Conservation (phyloP, 352 stramenopile genomes). For the Pythium pyrilobum region DNA sequence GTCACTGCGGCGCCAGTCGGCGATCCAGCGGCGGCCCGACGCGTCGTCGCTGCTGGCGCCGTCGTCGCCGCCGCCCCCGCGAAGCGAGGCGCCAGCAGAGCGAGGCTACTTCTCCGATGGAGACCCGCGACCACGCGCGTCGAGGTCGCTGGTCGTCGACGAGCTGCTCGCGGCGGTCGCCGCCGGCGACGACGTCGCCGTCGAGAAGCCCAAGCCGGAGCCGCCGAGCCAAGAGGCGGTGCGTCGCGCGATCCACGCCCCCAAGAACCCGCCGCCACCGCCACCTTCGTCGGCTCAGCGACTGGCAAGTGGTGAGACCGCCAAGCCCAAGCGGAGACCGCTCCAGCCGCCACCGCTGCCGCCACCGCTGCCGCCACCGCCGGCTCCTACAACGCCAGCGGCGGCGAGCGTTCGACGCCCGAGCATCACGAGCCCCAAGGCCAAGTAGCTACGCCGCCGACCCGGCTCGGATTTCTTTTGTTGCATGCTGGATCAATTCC, state of each 20-base stretch:
- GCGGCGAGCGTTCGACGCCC: background rate
- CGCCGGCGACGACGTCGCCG: constrained; percentile 3
- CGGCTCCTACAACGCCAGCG: background rate
- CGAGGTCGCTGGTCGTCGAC: constrained; percentile 12
- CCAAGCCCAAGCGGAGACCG: constrained; percentile 3
- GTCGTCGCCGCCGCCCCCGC: background rate
- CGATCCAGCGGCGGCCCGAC: background rate
- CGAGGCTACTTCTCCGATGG: constrained; percentile 19
- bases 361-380: background rate
- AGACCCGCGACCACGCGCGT: background rate
- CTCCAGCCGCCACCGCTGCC: constrained; percentile 4
- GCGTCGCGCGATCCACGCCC: too few species aligned
- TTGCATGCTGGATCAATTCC: too few species aligned
- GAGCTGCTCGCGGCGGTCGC: constrained; percentile 13
- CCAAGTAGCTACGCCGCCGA: too few species aligned
- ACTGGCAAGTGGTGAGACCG: background rate
- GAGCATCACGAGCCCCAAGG: too few species aligned
- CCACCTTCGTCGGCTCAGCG: background rate
- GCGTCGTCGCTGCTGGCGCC: background rate
- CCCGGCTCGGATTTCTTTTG: too few species aligned
- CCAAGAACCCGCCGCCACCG: background rate
- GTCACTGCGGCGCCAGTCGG: constrained; percentile 7
- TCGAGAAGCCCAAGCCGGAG: background rate
- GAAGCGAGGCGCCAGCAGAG: background rate
- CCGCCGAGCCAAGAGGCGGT: background rate